A percentile compares a stretch with the other conserved stretches of the same genome.
phyloP scores from a whole-genome alignment of 2,329 filamentous ascomycete genomes.

The Penicillium sp. region DNA sequence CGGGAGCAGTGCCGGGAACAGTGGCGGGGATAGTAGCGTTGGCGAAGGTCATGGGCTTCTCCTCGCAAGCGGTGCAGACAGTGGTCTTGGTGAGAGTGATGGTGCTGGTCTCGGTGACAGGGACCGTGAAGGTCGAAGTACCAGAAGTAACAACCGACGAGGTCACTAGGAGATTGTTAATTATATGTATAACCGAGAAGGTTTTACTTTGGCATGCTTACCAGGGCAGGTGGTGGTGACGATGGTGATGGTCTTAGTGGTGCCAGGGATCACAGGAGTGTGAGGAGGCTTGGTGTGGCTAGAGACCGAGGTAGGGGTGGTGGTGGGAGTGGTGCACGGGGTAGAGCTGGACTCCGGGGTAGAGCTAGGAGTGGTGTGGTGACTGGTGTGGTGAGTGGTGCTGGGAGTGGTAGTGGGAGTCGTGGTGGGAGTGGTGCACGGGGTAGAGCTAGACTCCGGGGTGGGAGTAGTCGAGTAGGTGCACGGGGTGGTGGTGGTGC shows the following conservation, averaged over 20 bases:
- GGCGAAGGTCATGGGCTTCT: conserved; percentile 17
- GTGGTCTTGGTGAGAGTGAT: conserved; percentile 31
- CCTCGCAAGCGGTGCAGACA: conserved; percentile 22
- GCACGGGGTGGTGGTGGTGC: neutral
- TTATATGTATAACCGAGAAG: neutral
- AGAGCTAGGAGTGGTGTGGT: no score
- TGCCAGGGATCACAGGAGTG: conserved; percentile 14
- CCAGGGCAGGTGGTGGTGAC: conserved; percentile 37
- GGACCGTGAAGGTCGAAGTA: conserved; percentile 26
- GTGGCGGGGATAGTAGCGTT: conserved; percentile 11
- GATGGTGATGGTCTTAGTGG: conserved; percentile 33
- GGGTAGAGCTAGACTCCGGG: neutral
- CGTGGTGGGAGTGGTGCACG: conserved; percentile 5
- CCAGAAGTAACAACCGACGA: conserved; percentile 31
- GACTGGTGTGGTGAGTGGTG: no score
- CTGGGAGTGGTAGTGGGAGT: no score
- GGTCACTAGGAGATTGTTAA: conserved; percentile 23
- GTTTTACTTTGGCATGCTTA: conserved; percentile 16
- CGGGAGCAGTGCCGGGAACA: conserved; percentile 1
- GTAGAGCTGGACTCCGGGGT: conserved; percentile 3
- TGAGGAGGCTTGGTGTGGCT: conserved; percentile 12
- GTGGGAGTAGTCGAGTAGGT: no score
- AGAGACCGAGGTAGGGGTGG: neutral
- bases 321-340: conserved; percentile 6
- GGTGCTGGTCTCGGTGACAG: conserved; percentile 33